Conservation (phyloP, 2,329 filamentous ascomycete species). For the Phyllosticta citribraziliensis region DNA sequence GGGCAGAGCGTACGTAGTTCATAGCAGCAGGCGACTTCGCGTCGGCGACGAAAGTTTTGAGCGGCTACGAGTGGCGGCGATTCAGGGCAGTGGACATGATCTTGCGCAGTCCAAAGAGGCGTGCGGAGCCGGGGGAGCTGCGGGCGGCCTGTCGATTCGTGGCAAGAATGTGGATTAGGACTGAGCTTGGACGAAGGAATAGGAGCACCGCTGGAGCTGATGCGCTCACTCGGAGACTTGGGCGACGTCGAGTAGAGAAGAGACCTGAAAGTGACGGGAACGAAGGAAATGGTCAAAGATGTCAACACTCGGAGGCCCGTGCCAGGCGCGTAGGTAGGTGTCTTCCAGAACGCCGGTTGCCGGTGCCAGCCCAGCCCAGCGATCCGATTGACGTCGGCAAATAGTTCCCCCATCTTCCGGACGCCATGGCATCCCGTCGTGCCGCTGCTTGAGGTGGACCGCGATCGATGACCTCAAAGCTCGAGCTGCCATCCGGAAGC, state of each 20-base stretch:
- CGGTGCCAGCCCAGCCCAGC: too few species aligned
- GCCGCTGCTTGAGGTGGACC: background rate
- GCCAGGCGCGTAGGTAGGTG: background rate
- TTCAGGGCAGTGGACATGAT: background rate
- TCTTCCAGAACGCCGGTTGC: too few species aligned
- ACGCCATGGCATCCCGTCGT: background rate
- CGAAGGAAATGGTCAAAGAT: background rate
- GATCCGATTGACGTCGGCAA: background rate
- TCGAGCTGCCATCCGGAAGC: conserved; percentile 1
- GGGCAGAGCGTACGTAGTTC: background rate
- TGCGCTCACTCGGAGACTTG: background rate
- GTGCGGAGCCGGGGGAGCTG: background rate
- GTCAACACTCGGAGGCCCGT: background rate
- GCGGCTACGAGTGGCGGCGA: background rate
- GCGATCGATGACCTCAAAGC: background rate
- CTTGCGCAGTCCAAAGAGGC: background rate
- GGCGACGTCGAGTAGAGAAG: background rate
- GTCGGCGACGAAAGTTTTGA: background rate
- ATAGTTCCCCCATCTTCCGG: conserved; percentile 3
- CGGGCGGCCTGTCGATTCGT: background rate
- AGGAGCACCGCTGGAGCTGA: background rate
- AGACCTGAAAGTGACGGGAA: background rate
- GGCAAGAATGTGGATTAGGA: background rate
- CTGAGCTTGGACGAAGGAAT: background rate
- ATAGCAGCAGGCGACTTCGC: background rate